Base-by-base conservation (phyloP, 345 rosid species). In the Xanthoceras sorbifolium region DNA sequence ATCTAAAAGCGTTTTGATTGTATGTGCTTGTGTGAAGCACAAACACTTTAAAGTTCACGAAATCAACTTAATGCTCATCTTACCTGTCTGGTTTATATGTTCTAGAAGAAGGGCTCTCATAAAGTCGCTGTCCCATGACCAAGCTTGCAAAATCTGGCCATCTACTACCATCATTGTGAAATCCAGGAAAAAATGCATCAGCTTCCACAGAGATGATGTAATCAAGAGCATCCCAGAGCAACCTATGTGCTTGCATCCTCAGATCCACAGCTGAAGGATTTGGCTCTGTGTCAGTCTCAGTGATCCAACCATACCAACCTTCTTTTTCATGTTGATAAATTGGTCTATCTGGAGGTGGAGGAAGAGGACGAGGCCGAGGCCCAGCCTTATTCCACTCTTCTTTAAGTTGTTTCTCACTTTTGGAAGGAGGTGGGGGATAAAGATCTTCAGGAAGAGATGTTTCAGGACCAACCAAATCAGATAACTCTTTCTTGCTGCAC, bases 241-340 rank as follows among this genome's bases (percentile, higher is more conserved):
- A 86, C 79, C 93, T 87, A 80, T 94, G 99, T 0, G 98, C 99
- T 86, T 88, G 93, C 80, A 78, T 85, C 83, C 97, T 90, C 82
- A 90, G 89, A 89, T 92, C 94, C 63, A 82, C 73, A 55, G 89
- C 90, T 64, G 96, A 89, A 76, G 92, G 97, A 44, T 76, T 87
- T 76, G 99, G 98, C 86, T 97, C 97, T 48, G 86, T 79, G 77
- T 91, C 91, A 66, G 84, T 87, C 84, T 92, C 93, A 1, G 90
- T 81, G 72, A 97, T 79, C 99, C 99, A 97, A 84, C 96, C 95
- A 84, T 94, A 97, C 98, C 99, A 97, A 11, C 99, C 99, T 87
- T 97, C 97, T 85, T 92, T 94, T 81, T 97, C 98, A 78, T 97
- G 99, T 79, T 25, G 90, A 85, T 97, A 97, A 80, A 91, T 82